A percentile compares a stretch with the other conserved stretches of the same genome.
These are phyloP conservation scores for Oryza officinalis DNA, from an alignment of 176 grass and related monocot species.

Conservation along the genomic window DNA sequence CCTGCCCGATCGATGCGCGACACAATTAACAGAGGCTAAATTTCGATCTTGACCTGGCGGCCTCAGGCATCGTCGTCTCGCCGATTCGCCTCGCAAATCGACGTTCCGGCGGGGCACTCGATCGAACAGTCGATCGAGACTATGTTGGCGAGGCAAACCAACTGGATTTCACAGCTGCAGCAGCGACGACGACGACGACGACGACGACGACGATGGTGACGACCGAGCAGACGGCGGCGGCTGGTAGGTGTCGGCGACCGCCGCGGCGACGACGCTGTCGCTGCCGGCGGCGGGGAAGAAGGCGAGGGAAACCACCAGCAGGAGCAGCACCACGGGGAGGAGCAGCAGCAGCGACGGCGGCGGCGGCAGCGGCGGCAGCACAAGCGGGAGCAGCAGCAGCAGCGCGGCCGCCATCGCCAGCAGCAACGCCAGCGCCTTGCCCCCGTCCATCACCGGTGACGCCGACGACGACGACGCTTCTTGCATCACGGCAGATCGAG, in stretches of 20 bases:
- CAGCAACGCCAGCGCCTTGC: constrained; percentile 8
- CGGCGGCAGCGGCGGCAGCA: constrained; percentile 62
- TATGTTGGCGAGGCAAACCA: no score
- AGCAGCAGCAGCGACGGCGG: constrained; percentile 52
- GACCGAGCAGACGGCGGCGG: not conserved
- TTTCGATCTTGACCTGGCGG: not conserved
- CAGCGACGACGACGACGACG: not conserved
- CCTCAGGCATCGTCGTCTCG: not conserved
- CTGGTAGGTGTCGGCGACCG: not conserved
- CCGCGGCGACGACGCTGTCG: not conserved
- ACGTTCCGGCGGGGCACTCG: not conserved
- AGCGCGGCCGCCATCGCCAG: constrained; percentile 33
- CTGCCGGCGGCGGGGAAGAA: constrained; percentile 26
- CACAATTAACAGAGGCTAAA: not conserved
- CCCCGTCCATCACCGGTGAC: constrained; percentile 13
- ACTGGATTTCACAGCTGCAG: not conserved
- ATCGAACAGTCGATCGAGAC: not conserved
- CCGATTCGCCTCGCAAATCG: not conserved
- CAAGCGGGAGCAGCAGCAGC: constrained; percentile 59
- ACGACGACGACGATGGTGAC: not conserved
- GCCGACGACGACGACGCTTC: not conserved
- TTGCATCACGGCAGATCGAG: not conserved
- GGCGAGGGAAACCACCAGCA: constrained; percentile 56
- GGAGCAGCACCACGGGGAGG: constrained; percentile 54
- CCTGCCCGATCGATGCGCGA: not conserved